Conservation (phyloP, 805 yeast genomes). For the Teunomyces aglyptinius region DNA sequence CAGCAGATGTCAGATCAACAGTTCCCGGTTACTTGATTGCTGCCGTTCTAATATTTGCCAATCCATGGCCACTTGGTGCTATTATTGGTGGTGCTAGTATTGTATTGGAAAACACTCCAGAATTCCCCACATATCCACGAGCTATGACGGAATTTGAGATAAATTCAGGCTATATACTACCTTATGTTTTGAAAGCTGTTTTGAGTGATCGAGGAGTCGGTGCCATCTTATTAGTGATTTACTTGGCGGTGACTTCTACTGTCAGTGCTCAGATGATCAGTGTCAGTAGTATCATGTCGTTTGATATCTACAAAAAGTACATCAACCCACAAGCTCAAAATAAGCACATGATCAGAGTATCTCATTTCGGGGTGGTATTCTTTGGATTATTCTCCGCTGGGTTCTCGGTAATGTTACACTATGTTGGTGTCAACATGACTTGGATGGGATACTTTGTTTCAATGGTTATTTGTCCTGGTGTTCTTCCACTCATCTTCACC, state of each 20-base stretch:
- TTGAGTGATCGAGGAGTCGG: conserved; percentile 27
- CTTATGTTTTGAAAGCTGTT: conserved; percentile 28
- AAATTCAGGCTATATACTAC: conserved; percentile 29
- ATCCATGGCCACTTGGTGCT: conserved; percentile 36
- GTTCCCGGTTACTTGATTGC: conserved; percentile 39
- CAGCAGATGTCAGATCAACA: conserved; percentile 33
- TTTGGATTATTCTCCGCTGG: conserved; percentile 37
- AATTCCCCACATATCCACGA: conserved; percentile 35
- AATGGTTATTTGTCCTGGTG: conserved; percentile 39
- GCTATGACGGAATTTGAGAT: conserved; percentile 27
- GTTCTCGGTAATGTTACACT: conserved; percentile 36
- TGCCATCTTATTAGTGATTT: conserved; percentile 27
- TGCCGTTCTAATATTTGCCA: conserved; percentile 29
- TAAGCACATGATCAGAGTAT: conserved; percentile 37
- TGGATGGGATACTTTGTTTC: conserved; percentile 35
- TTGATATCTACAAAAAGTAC: conserved; percentile 47
- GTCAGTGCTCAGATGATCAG: conserved; percentile 41
- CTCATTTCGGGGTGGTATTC: conserved; percentile 41
- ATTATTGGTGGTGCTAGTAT: conserved; percentile 33
- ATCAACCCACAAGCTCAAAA: conserved; percentile 43
- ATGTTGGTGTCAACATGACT: conserved; percentile 27
- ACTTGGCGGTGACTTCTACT: conserved; percentile 42
- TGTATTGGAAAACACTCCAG: conserved; percentile 23
- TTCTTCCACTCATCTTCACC: conserved; percentile 32
- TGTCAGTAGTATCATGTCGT: conserved; percentile 41